Percentiles rank a stretch among this genome's conserved stretches.
Conservation (phyloP, 1,139 yeast species). For the Geotrichum carabidarum region DNA sequence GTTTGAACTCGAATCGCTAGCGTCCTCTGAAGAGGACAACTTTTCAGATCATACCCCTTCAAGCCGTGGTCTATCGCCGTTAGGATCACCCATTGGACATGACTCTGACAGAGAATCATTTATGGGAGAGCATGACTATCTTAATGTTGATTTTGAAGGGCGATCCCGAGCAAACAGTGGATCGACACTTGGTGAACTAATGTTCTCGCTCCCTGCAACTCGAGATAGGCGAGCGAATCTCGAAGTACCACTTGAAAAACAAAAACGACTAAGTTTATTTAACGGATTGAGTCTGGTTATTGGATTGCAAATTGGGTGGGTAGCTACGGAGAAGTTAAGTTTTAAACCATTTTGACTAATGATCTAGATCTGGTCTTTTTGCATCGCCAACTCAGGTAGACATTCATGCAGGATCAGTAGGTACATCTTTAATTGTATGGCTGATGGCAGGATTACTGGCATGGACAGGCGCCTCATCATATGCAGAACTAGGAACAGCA, state of each 20-base stretch:
- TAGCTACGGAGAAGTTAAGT: neutral
- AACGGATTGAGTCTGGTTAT: conserved; percentile 42
- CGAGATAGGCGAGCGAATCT: conserved; percentile 26
- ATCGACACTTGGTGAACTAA: conserved; percentile 32
- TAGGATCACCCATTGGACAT: conserved; percentile 19
- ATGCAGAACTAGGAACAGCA: conserved; percentile 42
- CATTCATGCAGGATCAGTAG: conserved; percentile 40
- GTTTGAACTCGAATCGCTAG: conserved; percentile 37
- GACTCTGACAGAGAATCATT: conserved; percentile 12
- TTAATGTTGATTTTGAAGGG: conserved; percentile 4
- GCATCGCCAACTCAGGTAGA: conserved; percentile 42
- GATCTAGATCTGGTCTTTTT: conserved; percentile 38
- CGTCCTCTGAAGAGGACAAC: conserved; percentile 32
- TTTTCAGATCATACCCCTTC: conserved; percentile 23
- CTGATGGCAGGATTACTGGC: conserved; percentile 40
- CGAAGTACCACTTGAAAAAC: conserved; percentile 34
- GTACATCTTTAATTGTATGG: conserved; percentile 40
- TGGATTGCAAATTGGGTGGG: conserved; percentile 41
- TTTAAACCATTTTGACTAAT: neutral
- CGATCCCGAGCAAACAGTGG: conserved; percentile 26
- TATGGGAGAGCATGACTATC: conserved; percentile 16
- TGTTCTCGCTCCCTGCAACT: conserved; percentile 33
- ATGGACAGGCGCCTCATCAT: conserved; percentile 45
- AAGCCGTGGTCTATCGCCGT: conserved; percentile 29
- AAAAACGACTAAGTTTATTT: conserved; percentile 35